Evolutionary conservation across 2,329 filamentous ascomycete species (phyloP).

Genomic region (Penicillium italicum): DNA sequence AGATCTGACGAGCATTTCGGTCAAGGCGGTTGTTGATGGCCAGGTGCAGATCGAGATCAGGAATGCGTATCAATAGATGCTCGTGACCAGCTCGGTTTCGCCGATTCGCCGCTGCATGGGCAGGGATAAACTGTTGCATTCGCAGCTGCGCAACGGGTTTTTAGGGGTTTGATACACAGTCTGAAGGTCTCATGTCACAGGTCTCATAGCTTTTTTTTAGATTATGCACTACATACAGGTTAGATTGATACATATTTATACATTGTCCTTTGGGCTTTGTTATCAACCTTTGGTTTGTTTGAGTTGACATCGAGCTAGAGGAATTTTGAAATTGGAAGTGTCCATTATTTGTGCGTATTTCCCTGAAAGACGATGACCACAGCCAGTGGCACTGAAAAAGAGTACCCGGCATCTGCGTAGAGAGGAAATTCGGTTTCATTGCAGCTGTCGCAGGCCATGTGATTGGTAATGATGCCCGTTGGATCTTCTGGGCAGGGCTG

Average conservation of each 20-base stretch:
- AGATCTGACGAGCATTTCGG: slow-evolving; percentile 70
- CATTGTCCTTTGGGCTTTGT: neutral
- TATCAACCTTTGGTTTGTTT: neutral
- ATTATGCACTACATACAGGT: neutral
- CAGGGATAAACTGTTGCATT: neutral
- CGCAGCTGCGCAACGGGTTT: neutral
- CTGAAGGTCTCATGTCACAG: neutral
- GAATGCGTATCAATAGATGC: slow-evolving; percentile 49
- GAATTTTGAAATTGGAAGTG: neutral
- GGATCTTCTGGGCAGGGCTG: neutral
- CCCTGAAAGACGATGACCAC: neutral
- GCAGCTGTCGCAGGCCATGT: neutral
- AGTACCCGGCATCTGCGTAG: neutral
- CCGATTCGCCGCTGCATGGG: neutral
- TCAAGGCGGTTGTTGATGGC: slow-evolving; percentile 57
- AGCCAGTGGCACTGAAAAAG: neutral
- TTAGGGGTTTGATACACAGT: neutral
- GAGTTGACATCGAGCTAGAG: neutral
- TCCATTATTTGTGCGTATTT: too few species aligned
- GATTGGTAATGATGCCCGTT: neutral
- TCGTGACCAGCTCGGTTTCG: neutral
- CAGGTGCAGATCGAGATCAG: slow-evolving; percentile 64
- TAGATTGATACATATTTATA: neutral
- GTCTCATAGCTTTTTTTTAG: neutral
- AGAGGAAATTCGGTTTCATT: neutral